phyloP scores from a whole-genome alignment of 495 filamentous ascomycete genomes.

The Articulospora tetracladia region DNA sequence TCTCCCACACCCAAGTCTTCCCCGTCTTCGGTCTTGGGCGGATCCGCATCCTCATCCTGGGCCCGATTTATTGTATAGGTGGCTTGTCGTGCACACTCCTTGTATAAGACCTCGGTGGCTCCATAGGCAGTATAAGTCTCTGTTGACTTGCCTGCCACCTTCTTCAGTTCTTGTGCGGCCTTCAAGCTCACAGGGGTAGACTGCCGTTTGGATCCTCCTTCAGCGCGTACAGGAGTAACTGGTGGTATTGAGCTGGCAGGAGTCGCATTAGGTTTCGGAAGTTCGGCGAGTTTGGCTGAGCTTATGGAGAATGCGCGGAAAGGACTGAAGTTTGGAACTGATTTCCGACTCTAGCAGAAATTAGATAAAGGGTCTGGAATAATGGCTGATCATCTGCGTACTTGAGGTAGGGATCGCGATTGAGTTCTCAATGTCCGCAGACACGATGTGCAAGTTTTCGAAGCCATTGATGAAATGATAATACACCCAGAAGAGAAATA shows the following conservation, averaged over 20 bases:
- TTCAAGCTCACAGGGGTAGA: background rate
- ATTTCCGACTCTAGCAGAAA: background rate
- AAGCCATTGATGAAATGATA: conserved; percentile 11
- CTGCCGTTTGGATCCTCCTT: conserved; percentile 1
- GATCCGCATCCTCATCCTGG: conserved; percentile 45
- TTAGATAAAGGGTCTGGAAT: background rate
- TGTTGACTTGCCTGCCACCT: background rate
- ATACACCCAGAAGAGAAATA: background rate
- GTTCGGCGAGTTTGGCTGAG: background rate
- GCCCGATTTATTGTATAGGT: conserved; percentile 65
- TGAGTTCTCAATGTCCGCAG: conserved; percentile 7
- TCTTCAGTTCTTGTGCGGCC: background rate
- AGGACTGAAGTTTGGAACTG: background rate
- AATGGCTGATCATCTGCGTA: background rate
- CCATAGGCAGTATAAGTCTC: conserved; percentile 70
- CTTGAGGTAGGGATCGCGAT: background rate
- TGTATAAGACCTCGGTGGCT: conserved; percentile 73
- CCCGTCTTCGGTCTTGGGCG: conserved; percentile 63
- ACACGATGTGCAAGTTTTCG: conserved; percentile 19
- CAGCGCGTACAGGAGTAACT: conserved; percentile 1
- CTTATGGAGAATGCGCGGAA: conserved; percentile 15
- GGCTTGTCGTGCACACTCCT: conserved; percentile 70
- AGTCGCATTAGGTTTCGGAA: conserved; percentile 8
- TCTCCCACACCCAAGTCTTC: conserved; percentile 74
- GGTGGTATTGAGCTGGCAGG: conserved; percentile 13